Base-by-base conservation (phyloP, 768 basidiomycete species). In the Tremella yokohamensis region DNA sequence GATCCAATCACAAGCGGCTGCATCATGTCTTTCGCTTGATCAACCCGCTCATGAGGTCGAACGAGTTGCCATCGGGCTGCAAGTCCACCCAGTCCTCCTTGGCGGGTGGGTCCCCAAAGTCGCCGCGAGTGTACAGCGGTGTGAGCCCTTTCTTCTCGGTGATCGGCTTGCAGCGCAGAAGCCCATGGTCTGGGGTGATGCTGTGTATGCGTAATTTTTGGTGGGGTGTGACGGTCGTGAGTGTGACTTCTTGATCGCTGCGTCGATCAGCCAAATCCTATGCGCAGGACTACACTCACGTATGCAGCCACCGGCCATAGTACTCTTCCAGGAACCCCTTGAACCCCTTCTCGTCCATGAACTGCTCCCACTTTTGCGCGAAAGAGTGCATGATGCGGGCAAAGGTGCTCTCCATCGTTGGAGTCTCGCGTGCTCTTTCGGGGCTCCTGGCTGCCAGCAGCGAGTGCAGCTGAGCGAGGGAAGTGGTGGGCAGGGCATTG, bases 61-160 rank as follows among this genome's bases (percentile, higher is more conserved):
- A 98, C 68, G 90, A 90, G 74, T 99, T 99, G 50, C 92, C 90
- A 69, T 97, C 92, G 1, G 96, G 96, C 73, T 96, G 96, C 18
- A 99, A 77, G 76, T 99, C 92, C 52, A 97, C 86, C 70, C 83
- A 93, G 24, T 59, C 75, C 56, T 55, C 78, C 51, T 38, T 57
- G 26, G 64, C 45, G 49, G 73, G 70, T n/a, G 73, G 68, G 4
- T 59, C 64, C 22, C 63, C 60, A 49, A 54, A 58, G 37, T 68
- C 71, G 12, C 63, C 71, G 19, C 67, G 52, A 26, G 49, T 47
- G 50, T 73, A 73, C 15, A 73, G 54, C 42, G 68, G 71, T 8
- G 71, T 73, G 22, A 73, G 52, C 8, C 67, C 66, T 18, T 52
- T 34, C 9, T 40, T 47, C 8, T 56, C 56, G 2, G 56, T 49